Evolutionary conservation across 331 rosid genomes (phyloP).

Genomic region (Malus hybrid): DNA sequence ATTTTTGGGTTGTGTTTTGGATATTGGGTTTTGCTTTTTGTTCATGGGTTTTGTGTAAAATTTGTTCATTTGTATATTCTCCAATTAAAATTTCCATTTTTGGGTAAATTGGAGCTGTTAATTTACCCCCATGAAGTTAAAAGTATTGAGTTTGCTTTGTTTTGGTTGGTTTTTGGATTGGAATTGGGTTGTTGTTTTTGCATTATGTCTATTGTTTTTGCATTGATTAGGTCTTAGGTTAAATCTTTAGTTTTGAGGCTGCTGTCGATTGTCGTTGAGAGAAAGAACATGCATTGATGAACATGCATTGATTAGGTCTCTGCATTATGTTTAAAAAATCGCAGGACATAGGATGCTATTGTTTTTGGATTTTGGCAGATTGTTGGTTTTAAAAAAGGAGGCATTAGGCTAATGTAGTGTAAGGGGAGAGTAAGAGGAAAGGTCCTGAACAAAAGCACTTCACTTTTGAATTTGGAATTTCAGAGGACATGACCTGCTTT

Average conservation of each 20-base stretch:
- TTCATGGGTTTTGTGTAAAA: too few relatives aligned
- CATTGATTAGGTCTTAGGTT: too few relatives aligned
- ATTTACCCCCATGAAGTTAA: too few relatives aligned
- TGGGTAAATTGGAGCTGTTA: background rate
- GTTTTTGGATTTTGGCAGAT: too few relatives aligned
- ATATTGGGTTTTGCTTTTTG: too few relatives aligned
- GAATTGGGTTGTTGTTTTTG: background rate
- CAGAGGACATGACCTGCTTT: background rate
- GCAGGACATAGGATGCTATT: background rate
- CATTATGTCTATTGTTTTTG: too few relatives aligned
- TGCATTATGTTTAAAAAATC: background rate
- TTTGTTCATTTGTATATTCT: too few relatives aligned
- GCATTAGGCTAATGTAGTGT: too few relatives aligned
- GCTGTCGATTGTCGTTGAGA: constrained; percentile 59
- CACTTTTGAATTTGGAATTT: background rate
- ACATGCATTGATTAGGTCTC: constrained; percentile 8
- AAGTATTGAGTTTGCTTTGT: background rate
- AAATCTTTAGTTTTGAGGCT: constrained; percentile 40
- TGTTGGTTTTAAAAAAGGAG: too few relatives aligned
- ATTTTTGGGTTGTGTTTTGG: too few relatives aligned
- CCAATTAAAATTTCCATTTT: background rate
- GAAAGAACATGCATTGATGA: too few relatives aligned
- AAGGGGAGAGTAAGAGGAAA: background rate
- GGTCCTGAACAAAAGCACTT: background rate
- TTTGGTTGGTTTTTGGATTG: background rate